A percentile compares a stretch with the other conserved stretches of the same genome.
Conservation (phyloP, 208 protist genomes). For the Crithidia brevicula region DNA sequence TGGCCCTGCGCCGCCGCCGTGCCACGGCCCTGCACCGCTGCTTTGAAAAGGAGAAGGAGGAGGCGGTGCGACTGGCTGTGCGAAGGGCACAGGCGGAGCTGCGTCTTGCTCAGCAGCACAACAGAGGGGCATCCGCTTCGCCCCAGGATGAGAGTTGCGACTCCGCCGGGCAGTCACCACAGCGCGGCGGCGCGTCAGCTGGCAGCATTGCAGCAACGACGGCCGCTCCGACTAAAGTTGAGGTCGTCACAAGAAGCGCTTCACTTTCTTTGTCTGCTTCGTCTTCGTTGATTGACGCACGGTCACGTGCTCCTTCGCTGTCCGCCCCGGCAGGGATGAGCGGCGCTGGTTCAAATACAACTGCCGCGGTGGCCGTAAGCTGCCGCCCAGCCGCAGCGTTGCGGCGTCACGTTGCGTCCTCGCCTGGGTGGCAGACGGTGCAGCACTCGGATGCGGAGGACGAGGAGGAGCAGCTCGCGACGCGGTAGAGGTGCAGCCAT, state of each 20-base stretch:
- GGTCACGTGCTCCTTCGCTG: neutral
- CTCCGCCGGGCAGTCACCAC: neutral
- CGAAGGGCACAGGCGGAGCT: conserved; percentile 21
- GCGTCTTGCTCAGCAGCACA: conserved; percentile 9
- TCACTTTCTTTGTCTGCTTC: too few species aligned
- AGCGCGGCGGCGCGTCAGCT: neutral
- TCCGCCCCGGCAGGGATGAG: neutral
- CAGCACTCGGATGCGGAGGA: conserved; percentile 25
- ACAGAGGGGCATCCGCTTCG: neutral
- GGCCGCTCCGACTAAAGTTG: too few species aligned
- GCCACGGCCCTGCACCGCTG: conserved; percentile 18
- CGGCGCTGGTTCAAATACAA: too few species aligned
- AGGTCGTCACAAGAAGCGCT: too few species aligned
- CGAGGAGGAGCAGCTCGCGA: neutral
- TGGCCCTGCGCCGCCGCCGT: conserved; percentile 26
- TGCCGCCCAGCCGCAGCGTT: neutral
- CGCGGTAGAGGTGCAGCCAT: neutral
- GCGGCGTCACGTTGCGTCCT: conserved; percentile 3
- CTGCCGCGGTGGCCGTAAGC: too few species aligned
- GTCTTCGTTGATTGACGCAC: too few species aligned
- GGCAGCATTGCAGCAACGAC: too few species aligned
- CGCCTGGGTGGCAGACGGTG: conserved; percentile 19
- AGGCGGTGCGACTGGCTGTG: conserved; percentile 18
- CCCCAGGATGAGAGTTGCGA: neutral
- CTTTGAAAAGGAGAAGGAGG: conserved; percentile 21